A percentile compares a stretch with the other conserved stretches of the same genome.
These are phyloP conservation scores for Leccinum subrobustum DNA, from an alignment of 1,284 basidiomycete genomes.

Conservation along the genomic window DNA sequence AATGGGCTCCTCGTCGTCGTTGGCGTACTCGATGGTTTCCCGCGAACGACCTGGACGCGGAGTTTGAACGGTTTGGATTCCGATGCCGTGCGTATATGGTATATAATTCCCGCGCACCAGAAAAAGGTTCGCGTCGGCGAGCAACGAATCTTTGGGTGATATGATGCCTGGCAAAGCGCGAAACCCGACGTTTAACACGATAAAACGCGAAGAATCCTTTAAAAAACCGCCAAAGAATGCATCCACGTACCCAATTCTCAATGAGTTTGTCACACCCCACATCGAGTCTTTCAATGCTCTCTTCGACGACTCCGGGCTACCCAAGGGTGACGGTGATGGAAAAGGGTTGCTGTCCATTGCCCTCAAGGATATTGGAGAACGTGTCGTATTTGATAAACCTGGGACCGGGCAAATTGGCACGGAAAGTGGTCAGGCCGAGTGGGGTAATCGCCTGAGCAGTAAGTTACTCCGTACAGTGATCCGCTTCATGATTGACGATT, in stretches of 20 bases:
- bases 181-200: constrained; percentile 76
- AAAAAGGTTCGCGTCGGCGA: constrained; percentile 10
- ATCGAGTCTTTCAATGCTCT: constrained; percentile 97
- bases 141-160: not conserved
- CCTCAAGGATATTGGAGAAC: constrained; percentile 83
- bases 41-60: constrained; percentile 23
- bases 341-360: constrained; percentile 81
- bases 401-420: constrained; percentile 55
- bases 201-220: constrained; percentile 82
- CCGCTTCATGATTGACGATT: constrained; percentile 13
- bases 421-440: constrained; percentile 56
- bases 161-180: constrained; percentile 39
- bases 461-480: constrained; percentile 36
- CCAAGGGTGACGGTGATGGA: constrained; percentile 71
- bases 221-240: constrained; percentile 71
- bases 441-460: constrained; percentile 84
- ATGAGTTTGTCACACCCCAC: constrained; percentile 93
- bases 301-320: constrained; percentile 81
- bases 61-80: constrained; percentile 13
- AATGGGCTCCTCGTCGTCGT: constrained; percentile 26
- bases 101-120: constrained; percentile 14
- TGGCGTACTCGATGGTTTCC: constrained; percentile 15
- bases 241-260: constrained; percentile 79
- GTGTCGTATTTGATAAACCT: constrained; percentile 81
- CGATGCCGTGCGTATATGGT: constrained; percentile 23